Conservation (phyloP, 345 rosid genomes). For the Hibiscus syriacus region DNA sequence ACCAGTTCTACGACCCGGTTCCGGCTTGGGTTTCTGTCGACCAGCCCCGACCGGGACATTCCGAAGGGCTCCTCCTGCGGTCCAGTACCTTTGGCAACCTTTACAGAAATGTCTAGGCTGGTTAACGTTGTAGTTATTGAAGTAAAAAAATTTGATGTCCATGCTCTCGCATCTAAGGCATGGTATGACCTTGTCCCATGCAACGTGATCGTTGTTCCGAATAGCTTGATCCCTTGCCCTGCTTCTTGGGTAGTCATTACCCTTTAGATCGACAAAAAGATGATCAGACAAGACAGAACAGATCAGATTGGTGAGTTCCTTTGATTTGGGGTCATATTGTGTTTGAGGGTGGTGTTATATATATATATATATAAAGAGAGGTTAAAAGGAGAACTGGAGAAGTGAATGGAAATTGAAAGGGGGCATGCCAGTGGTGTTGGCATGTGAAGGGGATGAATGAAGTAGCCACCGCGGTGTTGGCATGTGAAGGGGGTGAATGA, state of each 20-base stretch:
- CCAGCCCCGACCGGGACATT: constrained; percentile 95
- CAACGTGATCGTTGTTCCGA: constrained; percentile 66
- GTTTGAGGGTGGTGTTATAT: background rate
- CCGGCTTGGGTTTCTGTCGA: constrained; percentile 77
- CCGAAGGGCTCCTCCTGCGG: constrained; percentile 92
- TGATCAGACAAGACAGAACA: background rate
- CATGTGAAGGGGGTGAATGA: no score
- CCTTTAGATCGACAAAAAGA: background rate
- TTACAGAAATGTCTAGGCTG: constrained; percentile 94
- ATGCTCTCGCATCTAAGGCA: constrained; percentile 94
- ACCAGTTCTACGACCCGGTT: constrained; percentile 31
- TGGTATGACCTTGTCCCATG: constrained; percentile 72
- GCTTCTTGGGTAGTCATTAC: constrained; percentile 42
- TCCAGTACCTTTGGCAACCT: constrained; percentile 98
- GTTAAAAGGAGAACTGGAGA: constrained; percentile 8
- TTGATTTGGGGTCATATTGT: constrained; percentile 5
- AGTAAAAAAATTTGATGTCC: constrained; percentile 96
- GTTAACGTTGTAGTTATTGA: constrained; percentile 93
- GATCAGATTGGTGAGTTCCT: background rate
- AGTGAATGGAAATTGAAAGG: background rate
- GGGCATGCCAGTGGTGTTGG: background rate
- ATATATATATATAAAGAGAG: constrained; percentile 12
- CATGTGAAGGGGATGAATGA: background rate
- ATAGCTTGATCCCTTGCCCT: constrained; percentile 70
- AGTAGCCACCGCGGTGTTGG: constrained; percentile 27